These are phyloP conservation scores for Pseudohalonectria lignicola DNA, from an alignment of 2,329 filamentous ascomycete species.

Conservation along the genomic window DNA sequence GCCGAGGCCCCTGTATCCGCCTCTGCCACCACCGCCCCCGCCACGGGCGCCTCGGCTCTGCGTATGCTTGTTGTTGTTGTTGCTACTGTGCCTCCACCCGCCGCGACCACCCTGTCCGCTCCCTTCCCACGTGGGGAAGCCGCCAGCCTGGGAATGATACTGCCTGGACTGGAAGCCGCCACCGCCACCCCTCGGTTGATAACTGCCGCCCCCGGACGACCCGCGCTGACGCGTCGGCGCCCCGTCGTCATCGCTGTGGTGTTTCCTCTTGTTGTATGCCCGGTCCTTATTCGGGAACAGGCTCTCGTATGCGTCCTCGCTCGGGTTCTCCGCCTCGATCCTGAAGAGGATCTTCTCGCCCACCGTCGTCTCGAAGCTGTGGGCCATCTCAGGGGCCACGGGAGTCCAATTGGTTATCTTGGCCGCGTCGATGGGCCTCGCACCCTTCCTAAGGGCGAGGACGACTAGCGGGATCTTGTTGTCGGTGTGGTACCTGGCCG, in stretches of 20 bases:
- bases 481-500: slow-evolving; percentile 62
- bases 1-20: slow-evolving; percentile 1
- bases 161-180: background rate
- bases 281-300: slow-evolving; percentile 50
- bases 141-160: background rate
- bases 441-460: slow-evolving; percentile 65
- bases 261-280: slow-evolving; percentile 43
- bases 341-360: slow-evolving; percentile 77
- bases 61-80: slow-evolving; percentile 4
- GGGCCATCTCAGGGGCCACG: slow-evolving; percentile 56
- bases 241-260: slow-evolving; percentile 49
- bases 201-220: background rate
- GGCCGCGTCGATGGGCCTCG: slow-evolving; percentile 66
- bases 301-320: slow-evolving; percentile 35
- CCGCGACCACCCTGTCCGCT: slow-evolving; percentile 3
- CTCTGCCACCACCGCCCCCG: slow-evolving; percentile 4
- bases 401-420: slow-evolving; percentile 80
- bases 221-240: slow-evolving; percentile 18
- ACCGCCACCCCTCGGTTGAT: background rate
- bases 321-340: slow-evolving; percentile 59
- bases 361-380: slow-evolving; percentile 73
- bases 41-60: slow-evolving; percentile 2
- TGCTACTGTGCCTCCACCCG: background rate
- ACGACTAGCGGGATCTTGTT: slow-evolving; percentile 71
- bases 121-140: slow-evolving; percentile 1